Percentiles rank a stretch among this genome's conserved stretches.
phyloP scores from a whole-genome alignment of 108 stramenopile species.

The Aurantiochytrium sp. region DNA sequence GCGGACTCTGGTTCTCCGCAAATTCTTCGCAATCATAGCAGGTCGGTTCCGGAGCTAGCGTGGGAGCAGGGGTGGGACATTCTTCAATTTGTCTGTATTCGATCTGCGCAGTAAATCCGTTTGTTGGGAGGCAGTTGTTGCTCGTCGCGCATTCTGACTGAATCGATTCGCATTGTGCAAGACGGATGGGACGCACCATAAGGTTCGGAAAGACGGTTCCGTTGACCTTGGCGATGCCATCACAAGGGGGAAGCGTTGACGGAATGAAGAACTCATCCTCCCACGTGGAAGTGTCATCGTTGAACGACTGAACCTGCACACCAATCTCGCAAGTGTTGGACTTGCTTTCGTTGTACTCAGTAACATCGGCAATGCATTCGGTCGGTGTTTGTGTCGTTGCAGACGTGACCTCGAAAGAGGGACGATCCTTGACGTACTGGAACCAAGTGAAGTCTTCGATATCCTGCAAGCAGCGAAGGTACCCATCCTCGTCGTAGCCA shows the following conservation, averaged over 20 bases:
- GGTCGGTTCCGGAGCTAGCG: background rate
- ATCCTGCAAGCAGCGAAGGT: background rate
- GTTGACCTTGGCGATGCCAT: background rate
- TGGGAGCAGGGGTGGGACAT: background rate
- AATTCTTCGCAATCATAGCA: background rate
- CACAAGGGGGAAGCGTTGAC: background rate
- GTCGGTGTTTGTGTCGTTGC: background rate
- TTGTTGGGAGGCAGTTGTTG: background rate
- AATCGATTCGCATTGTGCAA: background rate
- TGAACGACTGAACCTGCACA: background rate
- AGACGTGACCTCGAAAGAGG: background rate
- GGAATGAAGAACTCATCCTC: constrained; percentile 15
- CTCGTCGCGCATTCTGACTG: background rate
- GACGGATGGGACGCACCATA: background rate
- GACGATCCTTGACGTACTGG: background rate
- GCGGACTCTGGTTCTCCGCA: background rate
- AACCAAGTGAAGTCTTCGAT: background rate
- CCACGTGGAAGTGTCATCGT: background rate
- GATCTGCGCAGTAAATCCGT: background rate
- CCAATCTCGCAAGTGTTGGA: background rate
- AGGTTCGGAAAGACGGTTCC: background rate
- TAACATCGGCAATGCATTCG: background rate
- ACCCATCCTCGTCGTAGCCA: background rate
- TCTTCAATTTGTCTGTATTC: background rate
- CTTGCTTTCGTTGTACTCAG: background rate